Evolutionary conservation across 495 filamentous ascomycete genomes (phyloP).

Genomic region (Acidiella bohemica): DNA sequence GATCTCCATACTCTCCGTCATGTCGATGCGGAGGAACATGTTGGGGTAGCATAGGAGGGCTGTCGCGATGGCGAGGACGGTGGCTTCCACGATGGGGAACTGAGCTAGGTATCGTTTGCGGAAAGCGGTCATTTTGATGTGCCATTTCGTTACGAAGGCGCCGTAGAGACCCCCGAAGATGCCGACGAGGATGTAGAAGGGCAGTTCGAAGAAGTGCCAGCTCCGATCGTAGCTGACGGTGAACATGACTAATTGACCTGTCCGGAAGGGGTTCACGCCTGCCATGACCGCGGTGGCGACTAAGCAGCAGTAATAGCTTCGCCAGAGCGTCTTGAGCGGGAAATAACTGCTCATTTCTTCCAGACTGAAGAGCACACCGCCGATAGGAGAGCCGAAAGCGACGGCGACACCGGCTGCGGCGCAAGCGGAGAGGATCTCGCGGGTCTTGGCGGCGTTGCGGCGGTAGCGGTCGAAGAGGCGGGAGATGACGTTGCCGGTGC

Average conservation of each 20-base stretch:
- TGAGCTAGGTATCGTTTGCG: slow-evolving; percentile 83
- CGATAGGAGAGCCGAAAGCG: slow-evolving; percentile 94
- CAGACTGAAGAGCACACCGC: slow-evolving; percentile 88
- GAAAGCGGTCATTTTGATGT: slow-evolving; percentile 78
- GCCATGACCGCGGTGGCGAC: slow-evolving; percentile 90
- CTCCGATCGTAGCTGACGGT: slow-evolving; percentile 89
- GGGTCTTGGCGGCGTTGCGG: slow-evolving; percentile 82
- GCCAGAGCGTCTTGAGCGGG: slow-evolving; percentile 93
- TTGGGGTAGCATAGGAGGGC: slow-evolving; percentile 92
- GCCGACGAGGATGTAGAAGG: slow-evolving; percentile 85
- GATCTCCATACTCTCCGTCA: slow-evolving; percentile 99
- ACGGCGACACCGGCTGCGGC: slow-evolving; percentile 93
- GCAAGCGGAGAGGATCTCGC: slow-evolving; percentile 88
- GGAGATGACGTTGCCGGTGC: slow-evolving; percentile 93
- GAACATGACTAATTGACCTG: slow-evolving; percentile 99
- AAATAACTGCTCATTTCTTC: slow-evolving; percentile 99
- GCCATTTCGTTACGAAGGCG: slow-evolving; percentile 98
- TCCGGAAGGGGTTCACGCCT: slow-evolving; percentile 94
- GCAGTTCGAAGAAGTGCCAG: slow-evolving; percentile 94
- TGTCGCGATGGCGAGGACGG: slow-evolving; percentile 66
- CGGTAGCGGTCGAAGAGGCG: slow-evolving; percentile 86
- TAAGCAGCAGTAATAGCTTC: slow-evolving; percentile 93
- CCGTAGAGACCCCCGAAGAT: slow-evolving; percentile 93
- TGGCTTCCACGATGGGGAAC: slow-evolving; percentile 79
- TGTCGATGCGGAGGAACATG: slow-evolving; percentile 90